Evolutionary conservation across 2,329 filamentous ascomycete genomes (phyloP), one percentile per base, ranked within the genome.

Genomic region (Beauveria australis): DNA sequence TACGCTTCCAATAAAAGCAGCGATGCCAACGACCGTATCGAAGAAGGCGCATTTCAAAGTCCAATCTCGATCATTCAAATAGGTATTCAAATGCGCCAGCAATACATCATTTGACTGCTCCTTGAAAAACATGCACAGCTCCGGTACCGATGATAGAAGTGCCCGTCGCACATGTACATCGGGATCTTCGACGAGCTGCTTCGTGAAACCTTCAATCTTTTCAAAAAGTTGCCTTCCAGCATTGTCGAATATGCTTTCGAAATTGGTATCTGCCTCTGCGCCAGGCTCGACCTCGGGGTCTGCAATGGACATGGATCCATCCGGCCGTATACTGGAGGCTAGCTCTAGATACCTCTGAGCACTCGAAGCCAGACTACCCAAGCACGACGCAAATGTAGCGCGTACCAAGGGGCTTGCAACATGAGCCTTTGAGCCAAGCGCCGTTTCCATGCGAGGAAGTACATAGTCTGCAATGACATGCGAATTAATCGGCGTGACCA

Each of bases 1-100:
- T 40, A 87, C 89, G 62, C 89, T 92, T 30, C 94, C 94, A 40
- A 97, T 84, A 66, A 96, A 96, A 1, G 90, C 85, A 4, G 92
- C 91, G 65, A 99, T 92, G 3, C 92, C 93, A 18, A 97, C 91
- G 28, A 97, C 91, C 0, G 92, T 91, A 69, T 96, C 92, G 68
- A 99, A 97, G 71, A 97, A 97, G 3, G 93, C 92, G 68, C 92
- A 97, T 72, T 96, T 97, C 37, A 99, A 77, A 72, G 91, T 91
- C 94, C 94, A 99, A 71, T 99, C 92, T 47, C 89, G 86, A 68
- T 97, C 94, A 66, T 99, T 99, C 9, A 99, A 77, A 68, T 99
- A 99, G 0, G 94, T 99, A 70, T 97, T 97, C 30, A 99, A 79
- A 75, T 99, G 94, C 37, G 92, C 96, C 24, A 99, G 78, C 18